Evolutionary conservation across 1,139 yeast genomes (phyloP), one percentile per base, ranked within the genome.

Genomic region (Suzukiozyma palmioleophila): DNA sequence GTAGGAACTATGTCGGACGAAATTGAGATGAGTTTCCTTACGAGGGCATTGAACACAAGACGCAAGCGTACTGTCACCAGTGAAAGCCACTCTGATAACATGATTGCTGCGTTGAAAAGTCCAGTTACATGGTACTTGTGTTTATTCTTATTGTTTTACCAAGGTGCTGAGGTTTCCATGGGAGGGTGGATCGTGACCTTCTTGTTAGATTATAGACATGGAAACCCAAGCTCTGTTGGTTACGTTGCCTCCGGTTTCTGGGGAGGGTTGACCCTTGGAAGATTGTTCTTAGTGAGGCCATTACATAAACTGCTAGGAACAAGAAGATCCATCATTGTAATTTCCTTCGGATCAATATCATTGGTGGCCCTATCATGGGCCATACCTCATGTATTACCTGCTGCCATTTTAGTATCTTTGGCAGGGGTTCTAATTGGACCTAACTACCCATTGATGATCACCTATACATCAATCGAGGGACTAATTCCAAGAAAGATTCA

Each of bases 111-210:
- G 1, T 49, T 77, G 35, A 62, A 59, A 41, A 66, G 64, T 43
- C 54, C 56, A 8, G 57, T 64, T 33, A 76, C 83, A 1, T 81
- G 87, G 87, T 48, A 75, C 2, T 52, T 74, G 33, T 69, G 84
- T 1, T 50, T 74, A 36, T 74, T 76, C 45, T 72, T 79, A 8
- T 69, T 82, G 38, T 73, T 75, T 48, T 83, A 83, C 50, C 84
- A 81, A 51, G 90, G 89, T 3, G 71, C 77, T 1, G 89, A 83
- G 53, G 87, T 82, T 3, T 64, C 84, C 0, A 57, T 80, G 49
- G 87, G 84, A 15, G 87, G 87, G 24, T 83, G 88, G 88, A 71
- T 79, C 27, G 83, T 81, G 29, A 78, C 88, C 0, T 82, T 69
- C 49, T 64, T 82, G 50, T 67, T 79, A 36, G 76, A 73, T 38